Percentiles rank a stretch among this genome's conserved stretches.
Conservation (phyloP, 1,284 basidiomycete species). For the Phellopilus nigrolimitatus region DNA sequence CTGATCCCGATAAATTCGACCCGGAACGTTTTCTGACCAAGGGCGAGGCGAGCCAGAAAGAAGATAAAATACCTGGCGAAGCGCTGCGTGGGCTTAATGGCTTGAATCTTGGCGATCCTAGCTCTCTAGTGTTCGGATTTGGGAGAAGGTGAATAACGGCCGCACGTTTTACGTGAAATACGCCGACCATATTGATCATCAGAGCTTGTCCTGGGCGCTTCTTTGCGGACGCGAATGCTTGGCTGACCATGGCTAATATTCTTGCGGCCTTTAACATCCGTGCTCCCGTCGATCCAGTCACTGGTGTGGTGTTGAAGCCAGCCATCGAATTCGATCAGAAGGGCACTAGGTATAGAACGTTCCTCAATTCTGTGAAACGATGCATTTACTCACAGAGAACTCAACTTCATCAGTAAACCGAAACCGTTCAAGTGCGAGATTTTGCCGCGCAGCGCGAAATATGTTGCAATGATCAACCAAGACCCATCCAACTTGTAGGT, state of each 20-base stretch:
- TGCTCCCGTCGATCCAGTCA: slow-evolving; percentile 3
- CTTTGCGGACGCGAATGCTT: slow-evolving; percentile 22
- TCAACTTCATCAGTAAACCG: slow-evolving; percentile 23
- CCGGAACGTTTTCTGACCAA: slow-evolving; percentile 19
- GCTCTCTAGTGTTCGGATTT: slow-evolving; percentile 8
- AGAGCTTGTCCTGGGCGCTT: slow-evolving; percentile 25
- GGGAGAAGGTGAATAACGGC: slow-evolving; percentile 36
- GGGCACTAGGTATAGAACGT: not conserved
- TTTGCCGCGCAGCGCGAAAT: slow-evolving; percentile 21
- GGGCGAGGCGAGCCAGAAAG: not conserved
- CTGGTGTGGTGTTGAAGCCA: slow-evolving; percentile 17
- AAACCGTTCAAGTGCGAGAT: slow-evolving; percentile 25
- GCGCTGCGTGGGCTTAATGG: not conserved
- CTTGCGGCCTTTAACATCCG: slow-evolving; percentile 16
- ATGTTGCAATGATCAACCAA: too few relatives aligned
- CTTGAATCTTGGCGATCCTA: slow-evolving; percentile 4
- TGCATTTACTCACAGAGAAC: too few relatives aligned
- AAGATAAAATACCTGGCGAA: not conserved
- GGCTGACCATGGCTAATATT: slow-evolving; percentile 18
- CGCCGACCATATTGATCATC: not conserved
- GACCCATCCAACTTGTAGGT: too few relatives aligned
- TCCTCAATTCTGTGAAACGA: not conserved
- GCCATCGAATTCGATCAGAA: not conserved
- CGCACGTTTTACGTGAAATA: slow-evolving; percentile 26
- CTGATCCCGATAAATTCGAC: slow-evolving; percentile 19